Evolutionary conservation across 2,329 filamentous ascomycete genomes (phyloP).

Genomic region (Xylaria sp.): DNA sequence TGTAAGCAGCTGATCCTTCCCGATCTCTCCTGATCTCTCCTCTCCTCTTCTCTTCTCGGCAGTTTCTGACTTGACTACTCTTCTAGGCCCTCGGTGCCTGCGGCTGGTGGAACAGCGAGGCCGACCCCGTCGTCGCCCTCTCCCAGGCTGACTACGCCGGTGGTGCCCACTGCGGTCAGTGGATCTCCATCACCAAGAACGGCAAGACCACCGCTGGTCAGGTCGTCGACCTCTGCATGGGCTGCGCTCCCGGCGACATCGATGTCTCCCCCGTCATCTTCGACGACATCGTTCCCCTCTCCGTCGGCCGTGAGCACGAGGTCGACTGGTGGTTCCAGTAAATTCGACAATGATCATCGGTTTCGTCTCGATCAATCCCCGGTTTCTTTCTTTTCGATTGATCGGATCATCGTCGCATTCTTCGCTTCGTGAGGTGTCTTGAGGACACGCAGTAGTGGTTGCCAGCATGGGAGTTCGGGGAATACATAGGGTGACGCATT

Average conservation of each 20-base stretch:
- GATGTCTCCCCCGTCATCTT: slow-evolving; percentile 19
- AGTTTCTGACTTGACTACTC: background rate
- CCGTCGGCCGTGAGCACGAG: slow-evolving; percentile 4
- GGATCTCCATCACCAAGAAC: slow-evolving; percentile 17
- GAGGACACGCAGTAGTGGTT: too few relatives aligned
- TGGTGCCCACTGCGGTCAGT: slow-evolving; percentile 15
- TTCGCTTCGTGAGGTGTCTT: too few relatives aligned
- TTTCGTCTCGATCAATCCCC: too few relatives aligned
- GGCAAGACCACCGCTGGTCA: slow-evolving; percentile 10
- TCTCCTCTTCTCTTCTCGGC: background rate
- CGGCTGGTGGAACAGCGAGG: slow-evolving; percentile 7
- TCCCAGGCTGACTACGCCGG: slow-evolving; percentile 11
- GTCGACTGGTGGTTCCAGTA: slow-evolving; percentile 21
- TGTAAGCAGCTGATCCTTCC: slow-evolving; percentile 5
- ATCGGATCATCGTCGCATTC: too few relatives aligned
- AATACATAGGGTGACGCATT: too few relatives aligned
- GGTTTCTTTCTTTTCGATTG: too few relatives aligned
- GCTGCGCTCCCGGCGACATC: slow-evolving; percentile 10
- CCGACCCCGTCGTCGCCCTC: slow-evolving; percentile 13
- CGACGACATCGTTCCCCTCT: slow-evolving; percentile 13
- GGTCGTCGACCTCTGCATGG: slow-evolving; percentile 16
- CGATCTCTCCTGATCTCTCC: background rate
- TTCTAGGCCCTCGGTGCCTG: slow-evolving; percentile 18
- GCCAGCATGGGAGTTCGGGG: too few relatives aligned
- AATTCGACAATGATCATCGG: background rate